phyloP scores from a whole-genome alignment of 164 flowering plant species.

The Berberis vulgaris region DNA sequence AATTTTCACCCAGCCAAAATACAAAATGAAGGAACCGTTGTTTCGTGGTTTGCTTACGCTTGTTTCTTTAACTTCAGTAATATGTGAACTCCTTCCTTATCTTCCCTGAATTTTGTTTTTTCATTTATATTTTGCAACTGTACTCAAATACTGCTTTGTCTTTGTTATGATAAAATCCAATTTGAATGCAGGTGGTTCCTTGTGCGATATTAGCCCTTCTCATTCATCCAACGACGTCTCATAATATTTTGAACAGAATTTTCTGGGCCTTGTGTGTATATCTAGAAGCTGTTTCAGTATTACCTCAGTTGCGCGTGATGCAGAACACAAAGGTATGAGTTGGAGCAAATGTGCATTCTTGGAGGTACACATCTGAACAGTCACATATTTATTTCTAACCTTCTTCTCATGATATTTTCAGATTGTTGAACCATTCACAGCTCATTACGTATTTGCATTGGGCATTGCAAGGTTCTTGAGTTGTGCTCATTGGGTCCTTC shows the following conservation, averaged over 20 bases:
- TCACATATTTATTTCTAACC: not conserved
- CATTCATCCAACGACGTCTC: conserved; percentile 89
- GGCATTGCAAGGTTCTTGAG: conserved; percentile 98
- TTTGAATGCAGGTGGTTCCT: conserved; percentile 51
- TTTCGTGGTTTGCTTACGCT: too few species aligned
- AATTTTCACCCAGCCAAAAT: too few species aligned
- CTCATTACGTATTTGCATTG: conserved; percentile 95
- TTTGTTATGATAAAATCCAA: not conserved
- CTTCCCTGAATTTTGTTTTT: too few species aligned
- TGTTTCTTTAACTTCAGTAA: too few species aligned
- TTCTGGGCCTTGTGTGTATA: conserved; percentile 95
- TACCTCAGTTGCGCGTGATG: conserved; percentile 95
- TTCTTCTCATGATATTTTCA: conserved; percentile 19
- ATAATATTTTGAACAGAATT: conserved; percentile 56
- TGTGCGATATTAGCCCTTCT: conserved; percentile 69
- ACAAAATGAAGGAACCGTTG: too few species aligned
- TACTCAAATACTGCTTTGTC: too few species aligned
- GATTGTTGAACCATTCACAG: conserved; percentile 98
- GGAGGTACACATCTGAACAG: not conserved
- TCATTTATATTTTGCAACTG: too few species aligned
- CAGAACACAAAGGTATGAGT: conserved; percentile 80
- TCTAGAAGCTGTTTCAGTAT: conserved; percentile 91
- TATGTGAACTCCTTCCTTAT: too few species aligned
- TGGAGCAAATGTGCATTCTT: not conserved
- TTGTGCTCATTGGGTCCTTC: conserved; percentile 99